A percentile compares a stretch with the other conserved stretches of the same genome.
Evolutionary conservation across 805 yeast genomes (phyloP).

Genomic region (Ogataea methanolica): DNA sequence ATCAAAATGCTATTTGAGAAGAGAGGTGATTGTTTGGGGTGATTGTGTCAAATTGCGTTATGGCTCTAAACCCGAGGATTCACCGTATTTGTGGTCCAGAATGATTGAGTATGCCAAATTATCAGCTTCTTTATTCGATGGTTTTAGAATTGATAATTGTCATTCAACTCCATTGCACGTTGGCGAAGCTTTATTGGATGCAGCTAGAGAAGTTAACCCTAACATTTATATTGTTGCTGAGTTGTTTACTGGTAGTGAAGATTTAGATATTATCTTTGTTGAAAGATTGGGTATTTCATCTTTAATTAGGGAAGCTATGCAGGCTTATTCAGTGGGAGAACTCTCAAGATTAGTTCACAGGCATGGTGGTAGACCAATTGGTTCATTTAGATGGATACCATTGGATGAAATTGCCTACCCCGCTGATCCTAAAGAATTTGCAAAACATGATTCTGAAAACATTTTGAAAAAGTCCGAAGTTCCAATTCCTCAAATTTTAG

Average conservation of each 20-base stretch:
- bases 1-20: slow-evolving; percentile 76
- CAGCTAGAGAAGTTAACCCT: slow-evolving; percentile 81
- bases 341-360: slow-evolving; percentile 80
- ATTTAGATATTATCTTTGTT: slow-evolving; percentile 83
- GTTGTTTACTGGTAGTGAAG: slow-evolving; percentile 88
- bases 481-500: slow-evolving; percentile 61
- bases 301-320: slow-evolving; percentile 95
- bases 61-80: slow-evolving; percentile 72
- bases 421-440: slow-evolving; percentile 36
- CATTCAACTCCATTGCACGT: slow-evolving; percentile 96
- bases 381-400: slow-evolving; percentile 80
- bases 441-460: slow-evolving; percentile 20
- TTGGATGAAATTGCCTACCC: slow-evolving; percentile 71
- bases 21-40: slow-evolving; percentile 97
- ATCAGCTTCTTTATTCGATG: slow-evolving; percentile 74
- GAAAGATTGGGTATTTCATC: slow-evolving; percentile 88
- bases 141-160: slow-evolving; percentile 91
- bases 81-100: slow-evolving; percentile 85
- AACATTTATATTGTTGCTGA: slow-evolving; percentile 92
- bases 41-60: slow-evolving; percentile 93
- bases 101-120: slow-evolving; percentile 73
- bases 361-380: slow-evolving; percentile 95
- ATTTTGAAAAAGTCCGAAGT: slow-evolving; percentile 50
- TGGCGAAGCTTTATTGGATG: slow-evolving; percentile 82
- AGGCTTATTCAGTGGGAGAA: slow-evolving; percentile 85